phyloP scores from a whole-genome alignment of 2,329 filamentous ascomycete species.

The Trichoderma hamatum region DNA sequence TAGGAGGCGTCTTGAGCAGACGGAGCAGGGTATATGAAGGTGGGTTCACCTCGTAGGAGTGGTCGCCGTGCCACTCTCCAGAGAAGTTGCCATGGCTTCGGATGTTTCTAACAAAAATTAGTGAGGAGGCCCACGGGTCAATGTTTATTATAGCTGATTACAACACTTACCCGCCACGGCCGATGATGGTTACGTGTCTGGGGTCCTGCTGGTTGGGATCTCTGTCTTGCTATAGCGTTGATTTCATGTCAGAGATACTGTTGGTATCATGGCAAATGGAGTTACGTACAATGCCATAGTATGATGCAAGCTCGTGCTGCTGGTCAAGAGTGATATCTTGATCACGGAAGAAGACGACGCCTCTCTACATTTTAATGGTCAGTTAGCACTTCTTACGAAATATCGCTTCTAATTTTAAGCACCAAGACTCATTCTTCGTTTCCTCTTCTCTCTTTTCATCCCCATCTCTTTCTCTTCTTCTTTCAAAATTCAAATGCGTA shows the following conservation, averaged over 20 bases:
- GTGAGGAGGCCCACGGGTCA: not conserved
- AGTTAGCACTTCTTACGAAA: not conserved
- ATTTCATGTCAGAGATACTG: not conserved
- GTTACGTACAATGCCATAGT: slow-evolving; percentile 25
- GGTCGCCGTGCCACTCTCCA: slow-evolving; percentile 25
- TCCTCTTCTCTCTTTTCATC: not conserved
- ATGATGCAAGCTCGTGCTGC: slow-evolving; percentile 42
- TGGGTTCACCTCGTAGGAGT: slow-evolving; percentile 25
- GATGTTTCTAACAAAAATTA: slow-evolving; percentile 10
- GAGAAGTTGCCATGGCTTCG: slow-evolving; percentile 21
- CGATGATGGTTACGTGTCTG: slow-evolving; percentile 27
- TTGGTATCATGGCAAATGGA: too few species aligned
- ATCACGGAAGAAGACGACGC: slow-evolving; percentile 44
- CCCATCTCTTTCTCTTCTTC: not conserved
- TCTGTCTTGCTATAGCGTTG: slow-evolving; percentile 21
- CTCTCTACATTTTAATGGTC: slow-evolving; percentile 31
- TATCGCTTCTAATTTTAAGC: not conserved
- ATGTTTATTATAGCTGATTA: not conserved
- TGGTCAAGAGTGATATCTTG: slow-evolving; percentile 43
- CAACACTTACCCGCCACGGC: slow-evolving; percentile 22
- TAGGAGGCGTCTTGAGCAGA: slow-evolving; percentile 25
- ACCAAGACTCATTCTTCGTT: not conserved
- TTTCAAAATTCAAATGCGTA: not conserved
- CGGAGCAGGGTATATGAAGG: slow-evolving; percentile 25
- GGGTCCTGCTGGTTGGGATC: slow-evolving; percentile 27